Conservation (phyloP, 108 stramenopile genomes). For the Discostella pseudostelligera region DNA sequence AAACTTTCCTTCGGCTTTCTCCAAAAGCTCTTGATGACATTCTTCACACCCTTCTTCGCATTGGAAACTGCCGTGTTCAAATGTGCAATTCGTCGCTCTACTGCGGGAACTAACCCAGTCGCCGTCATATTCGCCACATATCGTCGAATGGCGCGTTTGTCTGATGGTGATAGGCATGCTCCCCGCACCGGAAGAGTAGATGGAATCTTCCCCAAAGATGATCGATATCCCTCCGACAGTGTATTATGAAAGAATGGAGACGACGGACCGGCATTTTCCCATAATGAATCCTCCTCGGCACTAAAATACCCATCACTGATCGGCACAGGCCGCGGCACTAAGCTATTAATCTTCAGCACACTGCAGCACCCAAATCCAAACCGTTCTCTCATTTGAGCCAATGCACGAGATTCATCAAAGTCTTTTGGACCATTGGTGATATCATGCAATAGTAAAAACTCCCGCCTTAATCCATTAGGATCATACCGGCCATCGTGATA, state of each 20-base stretch:
- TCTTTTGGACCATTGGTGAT: constrained; percentile 54
- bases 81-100: constrained; percentile 80
- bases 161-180: constrained; percentile 52
- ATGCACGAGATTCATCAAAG: constrained; percentile 45
- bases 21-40: constrained; percentile 84
- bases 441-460: constrained; percentile 84
- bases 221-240: constrained; percentile 13
- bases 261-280: constrained; percentile 49
- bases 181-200: constrained; percentile 27
- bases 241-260: constrained; percentile 25
- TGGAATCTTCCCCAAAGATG: constrained; percentile 2
- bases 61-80: constrained; percentile 79
- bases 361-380: constrained; percentile 70
- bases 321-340: constrained; percentile 31
- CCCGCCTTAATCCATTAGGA: constrained; percentile 59
- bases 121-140: constrained; percentile 65
- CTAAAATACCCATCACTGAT: constrained; percentile 49
- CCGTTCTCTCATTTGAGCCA: constrained; percentile 44
- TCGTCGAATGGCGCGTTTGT: constrained; percentile 66
- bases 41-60: constrained; percentile 83
- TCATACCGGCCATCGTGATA: constrained; percentile 68
- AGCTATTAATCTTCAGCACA: constrained; percentile 66
- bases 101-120: constrained; percentile 56
- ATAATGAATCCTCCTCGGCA: constrained; percentile 51
- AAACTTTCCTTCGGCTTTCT: constrained; percentile 68